Percentiles rank a stretch among this genome's conserved stretches.
Conservation (phyloP, 208 protist genomes). For the Strigomonas culicis region DNA sequence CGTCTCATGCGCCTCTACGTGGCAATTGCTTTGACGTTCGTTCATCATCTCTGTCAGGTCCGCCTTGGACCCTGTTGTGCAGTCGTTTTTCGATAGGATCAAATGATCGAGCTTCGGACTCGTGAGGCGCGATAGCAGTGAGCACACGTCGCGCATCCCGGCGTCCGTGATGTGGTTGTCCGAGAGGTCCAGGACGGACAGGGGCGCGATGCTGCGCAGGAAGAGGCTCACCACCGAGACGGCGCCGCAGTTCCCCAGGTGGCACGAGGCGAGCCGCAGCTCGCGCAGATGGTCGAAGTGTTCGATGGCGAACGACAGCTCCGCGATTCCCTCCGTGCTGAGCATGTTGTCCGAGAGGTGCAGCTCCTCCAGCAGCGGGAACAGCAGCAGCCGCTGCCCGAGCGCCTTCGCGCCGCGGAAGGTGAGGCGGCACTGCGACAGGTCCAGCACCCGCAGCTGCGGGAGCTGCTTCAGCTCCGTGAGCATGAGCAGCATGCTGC, state of each 20-base stretch:
- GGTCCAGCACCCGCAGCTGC: conserved; percentile 39
- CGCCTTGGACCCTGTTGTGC: conserved; percentile 22
- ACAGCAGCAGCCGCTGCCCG: conserved; percentile 30
- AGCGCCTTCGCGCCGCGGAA: conserved; percentile 41
- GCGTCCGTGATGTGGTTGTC: conserved; percentile 58
- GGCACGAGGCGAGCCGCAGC: conserved; percentile 39
- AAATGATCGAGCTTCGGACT: conserved; percentile 36
- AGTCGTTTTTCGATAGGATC: conserved; percentile 49
- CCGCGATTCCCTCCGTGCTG: conserved; percentile 45
- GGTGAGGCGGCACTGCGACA: conserved; percentile 40
- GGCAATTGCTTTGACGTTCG: conserved; percentile 30
- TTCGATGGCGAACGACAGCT: conserved; percentile 35
- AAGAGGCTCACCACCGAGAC: conserved; percentile 36
- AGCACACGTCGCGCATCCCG: conserved; percentile 40
- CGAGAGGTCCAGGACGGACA: conserved; percentile 58
- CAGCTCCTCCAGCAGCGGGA: conserved; percentile 37
- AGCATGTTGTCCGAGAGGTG: conserved; percentile 53
- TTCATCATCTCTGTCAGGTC: conserved; percentile 34
- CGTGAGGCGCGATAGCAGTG: conserved; percentile 22
- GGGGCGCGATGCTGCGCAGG: conserved; percentile 28
- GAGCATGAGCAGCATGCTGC: conserved; percentile 19
- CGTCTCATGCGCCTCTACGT: conserved; percentile 46
- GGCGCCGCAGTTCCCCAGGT: conserved; percentile 49
- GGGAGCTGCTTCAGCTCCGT: conserved; percentile 19
- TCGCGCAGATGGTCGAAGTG: conserved; percentile 29